Percentiles rank a stretch among this genome's conserved stretches.
Evolutionary conservation across 129 eudicot genomes (phyloP).

Genomic region (carrot (Daucus carota)): DNA sequence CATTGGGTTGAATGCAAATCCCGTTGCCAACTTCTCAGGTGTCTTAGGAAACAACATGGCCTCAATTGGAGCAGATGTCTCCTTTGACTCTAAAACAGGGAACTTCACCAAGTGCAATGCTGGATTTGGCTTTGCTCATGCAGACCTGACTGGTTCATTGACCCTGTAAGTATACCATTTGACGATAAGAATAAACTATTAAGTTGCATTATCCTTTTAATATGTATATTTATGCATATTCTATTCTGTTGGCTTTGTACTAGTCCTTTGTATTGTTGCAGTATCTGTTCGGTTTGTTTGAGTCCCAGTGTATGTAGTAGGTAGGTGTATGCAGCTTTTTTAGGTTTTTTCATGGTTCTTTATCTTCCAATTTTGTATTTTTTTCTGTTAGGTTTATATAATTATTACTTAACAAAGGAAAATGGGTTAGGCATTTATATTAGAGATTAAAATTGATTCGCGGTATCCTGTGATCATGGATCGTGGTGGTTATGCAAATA

Average conservation of each 20-base stretch:
- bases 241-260: no score
- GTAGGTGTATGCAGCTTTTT: no score
- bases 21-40: conserved; percentile 77
- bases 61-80: conserved; percentile 61
- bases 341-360: no score
- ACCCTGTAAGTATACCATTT: conserved; percentile 51
- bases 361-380: no score
- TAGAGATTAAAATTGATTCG: neutral
- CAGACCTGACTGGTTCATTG: conserved; percentile 75
- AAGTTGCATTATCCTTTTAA: neutral
- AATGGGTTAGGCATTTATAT: neutral
- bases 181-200: neutral
- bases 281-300: no score
- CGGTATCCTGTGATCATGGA: neutral
- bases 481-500: neutral
- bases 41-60: conserved; percentile 49
- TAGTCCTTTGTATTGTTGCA: no score
- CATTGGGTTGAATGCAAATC: conserved; percentile 84
- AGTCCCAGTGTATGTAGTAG: no score
- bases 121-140: conserved; percentile 62
- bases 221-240: neutral
- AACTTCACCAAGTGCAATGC: conserved; percentile 59
- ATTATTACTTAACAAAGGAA: neutral
- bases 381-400: no score
- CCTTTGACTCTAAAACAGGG: conserved; percentile 70